These are phyloP conservation scores for Suillus paluster DNA, from an alignment of 768 basidiomycete species.

Conservation along the genomic window DNA sequence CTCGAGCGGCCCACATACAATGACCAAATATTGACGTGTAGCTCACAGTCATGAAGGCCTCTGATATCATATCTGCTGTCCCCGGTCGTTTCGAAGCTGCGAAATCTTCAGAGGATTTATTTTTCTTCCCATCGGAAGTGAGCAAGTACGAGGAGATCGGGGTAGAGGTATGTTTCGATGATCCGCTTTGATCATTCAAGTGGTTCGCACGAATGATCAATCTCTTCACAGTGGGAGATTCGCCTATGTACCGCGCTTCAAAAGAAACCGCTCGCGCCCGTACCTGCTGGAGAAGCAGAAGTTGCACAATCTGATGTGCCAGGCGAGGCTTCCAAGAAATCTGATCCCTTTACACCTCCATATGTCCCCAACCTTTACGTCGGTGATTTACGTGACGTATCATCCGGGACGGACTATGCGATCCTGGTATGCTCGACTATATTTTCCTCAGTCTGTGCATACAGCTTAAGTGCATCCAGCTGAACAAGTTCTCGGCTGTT, in stretches of 20 bases:
- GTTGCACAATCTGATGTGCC: conserved; percentile 29
- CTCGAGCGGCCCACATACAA: neutral
- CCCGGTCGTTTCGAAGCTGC: conserved; percentile 63
- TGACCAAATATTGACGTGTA: neutral
- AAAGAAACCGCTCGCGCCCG: conserved; percentile 67
- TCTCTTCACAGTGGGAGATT: conserved; percentile 73
- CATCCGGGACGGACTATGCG: conserved; percentile 60
- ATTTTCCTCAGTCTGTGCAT: neutral
- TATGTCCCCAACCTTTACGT: conserved; percentile 78
- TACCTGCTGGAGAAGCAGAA: conserved; percentile 42
- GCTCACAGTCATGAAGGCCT: conserved; percentile 17
- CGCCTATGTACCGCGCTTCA: conserved; percentile 84
- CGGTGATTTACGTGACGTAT: conserved; percentile 70
- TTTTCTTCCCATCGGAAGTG: conserved; percentile 79
- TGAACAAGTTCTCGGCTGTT: conserved; percentile 87
- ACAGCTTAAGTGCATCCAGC: conserved; percentile 42
- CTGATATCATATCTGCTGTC: conserved; percentile 60
- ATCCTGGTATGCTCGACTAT: conserved; percentile 59
- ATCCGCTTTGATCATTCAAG: conserved; percentile 3
- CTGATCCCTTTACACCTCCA: conserved; percentile 86
- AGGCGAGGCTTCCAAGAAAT: conserved; percentile 33
- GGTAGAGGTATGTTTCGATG: conserved; percentile 56
- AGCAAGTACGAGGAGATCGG: conserved; percentile 62
- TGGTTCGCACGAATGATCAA: neutral
- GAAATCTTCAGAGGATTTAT: conserved; percentile 62